Conservation (phyloP, 805 yeast species). For the Zygosaccharomyces siamensis region DNA sequence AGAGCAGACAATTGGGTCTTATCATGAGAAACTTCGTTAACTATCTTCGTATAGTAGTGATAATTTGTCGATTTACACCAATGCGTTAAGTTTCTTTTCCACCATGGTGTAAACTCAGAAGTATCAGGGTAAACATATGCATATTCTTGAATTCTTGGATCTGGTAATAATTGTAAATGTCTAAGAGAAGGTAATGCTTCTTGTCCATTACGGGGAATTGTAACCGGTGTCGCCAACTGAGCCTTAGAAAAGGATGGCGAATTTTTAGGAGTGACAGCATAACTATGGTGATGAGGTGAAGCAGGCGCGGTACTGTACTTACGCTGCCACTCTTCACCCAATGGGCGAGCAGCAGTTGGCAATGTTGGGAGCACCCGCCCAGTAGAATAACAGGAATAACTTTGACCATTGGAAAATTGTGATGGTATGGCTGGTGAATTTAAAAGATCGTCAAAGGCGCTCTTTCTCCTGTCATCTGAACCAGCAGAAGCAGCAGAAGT, state of each 20-base stretch:
- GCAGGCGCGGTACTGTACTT: slow-evolving; percentile 34
- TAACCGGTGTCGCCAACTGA: slow-evolving; percentile 7
- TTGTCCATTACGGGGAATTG: slow-evolving; percentile 1
- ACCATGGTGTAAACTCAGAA: slow-evolving; percentile 28
- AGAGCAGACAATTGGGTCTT: slow-evolving; percentile 11
- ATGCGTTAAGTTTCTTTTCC: slow-evolving; percentile 30
- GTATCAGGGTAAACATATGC: slow-evolving; percentile 35
- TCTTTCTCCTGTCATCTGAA: slow-evolving; percentile 13
- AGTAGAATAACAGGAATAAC: slow-evolving; percentile 10
- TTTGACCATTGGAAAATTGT: slow-evolving; percentile 5
- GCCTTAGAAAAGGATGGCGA: slow-evolving; percentile 23
- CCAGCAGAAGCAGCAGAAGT: slow-evolving; percentile 15
- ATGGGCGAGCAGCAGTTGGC: slow-evolving; percentile 4
- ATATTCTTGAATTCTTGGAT: slow-evolving; percentile 29
- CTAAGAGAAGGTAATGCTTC: slow-evolving; percentile 31
- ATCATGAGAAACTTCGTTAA: slow-evolving; percentile 17
- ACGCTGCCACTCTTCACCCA: slow-evolving; percentile 8
- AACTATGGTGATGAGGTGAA: slow-evolving; percentile 21
- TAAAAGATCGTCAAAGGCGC: slow-evolving; percentile 25
- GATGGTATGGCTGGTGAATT: slow-evolving; percentile 16
- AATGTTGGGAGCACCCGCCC: slow-evolving; percentile 7
- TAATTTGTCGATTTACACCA: slow-evolving; percentile 35
- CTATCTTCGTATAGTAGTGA: slow-evolving; percentile 30
- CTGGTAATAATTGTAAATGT: slow-evolving; percentile 31
- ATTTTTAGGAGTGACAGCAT: slow-evolving; percentile 22